Evolutionary conservation across 2,329 filamentous ascomycete genomes (phyloP).

Genomic region (Alternaria sp.): DNA sequence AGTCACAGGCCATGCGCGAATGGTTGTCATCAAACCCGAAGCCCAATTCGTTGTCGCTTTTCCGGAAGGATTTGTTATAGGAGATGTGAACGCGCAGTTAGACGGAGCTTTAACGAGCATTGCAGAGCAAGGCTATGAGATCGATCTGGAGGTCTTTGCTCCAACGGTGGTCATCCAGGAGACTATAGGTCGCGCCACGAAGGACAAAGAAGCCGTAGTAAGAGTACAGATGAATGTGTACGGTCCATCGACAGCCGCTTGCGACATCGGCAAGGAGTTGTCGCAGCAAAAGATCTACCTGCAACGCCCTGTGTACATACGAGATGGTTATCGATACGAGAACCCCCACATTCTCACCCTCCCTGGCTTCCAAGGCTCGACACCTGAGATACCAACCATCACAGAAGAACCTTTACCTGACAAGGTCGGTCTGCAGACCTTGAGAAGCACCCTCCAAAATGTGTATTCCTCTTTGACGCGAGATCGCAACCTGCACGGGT

Average conservation of each 20-base stretch:
- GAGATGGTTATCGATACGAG: constrained; percentile 23
- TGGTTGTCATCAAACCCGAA: constrained; percentile 17
- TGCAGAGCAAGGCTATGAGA: constrained; percentile 12
- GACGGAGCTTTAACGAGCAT: constrained; percentile 25
- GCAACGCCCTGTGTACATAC: constrained; percentile 28
- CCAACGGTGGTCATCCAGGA: constrained; percentile 26
- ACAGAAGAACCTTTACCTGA: neutral
- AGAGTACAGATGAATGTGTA: constrained; percentile 38
- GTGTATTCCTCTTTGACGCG: constrained; percentile 34
- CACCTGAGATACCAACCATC: neutral
- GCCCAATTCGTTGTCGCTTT: constrained; percentile 23
- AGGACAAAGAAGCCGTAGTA: constrained; percentile 33
- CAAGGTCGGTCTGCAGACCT: neutral
- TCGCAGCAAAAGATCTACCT: constrained; percentile 33
- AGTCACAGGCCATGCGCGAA: constrained; percentile 22
- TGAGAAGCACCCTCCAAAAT: neutral
- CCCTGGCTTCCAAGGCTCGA: constrained; percentile 4
- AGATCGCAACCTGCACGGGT: constrained; percentile 15
- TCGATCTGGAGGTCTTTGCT: constrained; percentile 34
- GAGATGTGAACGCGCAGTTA: constrained; percentile 28
- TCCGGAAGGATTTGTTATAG: constrained; percentile 16
- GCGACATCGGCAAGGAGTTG: constrained; percentile 24
- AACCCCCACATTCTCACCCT: constrained; percentile 38
- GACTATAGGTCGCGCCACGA: constrained; percentile 26
- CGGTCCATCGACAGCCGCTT: constrained; percentile 11